phyloP scores from a whole-genome alignment of 371 early-diverging fungal genomes.

The Phascolomyces articulosus region DNA sequence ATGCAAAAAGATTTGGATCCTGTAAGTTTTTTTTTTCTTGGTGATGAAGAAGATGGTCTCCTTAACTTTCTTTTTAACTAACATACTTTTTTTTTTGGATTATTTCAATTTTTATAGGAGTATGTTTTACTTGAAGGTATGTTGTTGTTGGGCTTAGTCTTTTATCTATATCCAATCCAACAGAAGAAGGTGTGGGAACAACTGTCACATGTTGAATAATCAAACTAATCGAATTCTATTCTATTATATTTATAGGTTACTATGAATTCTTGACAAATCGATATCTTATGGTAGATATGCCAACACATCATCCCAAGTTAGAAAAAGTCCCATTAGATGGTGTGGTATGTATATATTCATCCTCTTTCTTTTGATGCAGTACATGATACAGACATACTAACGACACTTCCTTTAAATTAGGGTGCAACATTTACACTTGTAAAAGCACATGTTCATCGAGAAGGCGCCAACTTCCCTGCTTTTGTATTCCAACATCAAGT shows the following conservation, averaged over 20 bases:
- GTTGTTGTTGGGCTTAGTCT: neutral
- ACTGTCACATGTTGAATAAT: slow-evolving; percentile 1
- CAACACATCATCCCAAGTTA: slow-evolving; percentile 29
- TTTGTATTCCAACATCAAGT: slow-evolving; percentile 52
- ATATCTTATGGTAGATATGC: slow-evolving; percentile 50
- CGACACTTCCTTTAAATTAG: no score
- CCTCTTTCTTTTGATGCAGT: no score
- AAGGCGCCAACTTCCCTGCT: slow-evolving; percentile 58
- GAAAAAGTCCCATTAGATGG: slow-evolving; percentile 42
- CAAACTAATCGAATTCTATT: neutral
- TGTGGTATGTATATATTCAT: slow-evolving; percentile 30
- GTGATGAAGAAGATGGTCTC: no score
- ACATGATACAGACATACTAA: no score
- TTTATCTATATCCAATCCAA: neutral
- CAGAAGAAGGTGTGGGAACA: neutral
- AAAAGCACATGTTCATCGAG: slow-evolving; percentile 70
- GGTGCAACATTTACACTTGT: slow-evolving; percentile 56
- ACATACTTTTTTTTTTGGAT: slow-evolving; percentile 5
- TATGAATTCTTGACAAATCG: slow-evolving; percentile 44
- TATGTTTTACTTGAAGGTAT: slow-evolving; percentile 45
- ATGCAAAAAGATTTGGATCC: slow-evolving; percentile 56
- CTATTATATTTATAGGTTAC: slow-evolving; percentile 27
- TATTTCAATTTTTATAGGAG: slow-evolving; percentile 11
- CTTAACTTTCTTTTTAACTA: slow-evolving; percentile 1
- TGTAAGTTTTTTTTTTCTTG: slow-evolving; percentile 17